Evolutionary conservation across 495 filamentous ascomycete genomes (phyloP), one percentile per base, ranked within the genome.

Genomic region (Annulohypoxylon moriforme): DNA sequence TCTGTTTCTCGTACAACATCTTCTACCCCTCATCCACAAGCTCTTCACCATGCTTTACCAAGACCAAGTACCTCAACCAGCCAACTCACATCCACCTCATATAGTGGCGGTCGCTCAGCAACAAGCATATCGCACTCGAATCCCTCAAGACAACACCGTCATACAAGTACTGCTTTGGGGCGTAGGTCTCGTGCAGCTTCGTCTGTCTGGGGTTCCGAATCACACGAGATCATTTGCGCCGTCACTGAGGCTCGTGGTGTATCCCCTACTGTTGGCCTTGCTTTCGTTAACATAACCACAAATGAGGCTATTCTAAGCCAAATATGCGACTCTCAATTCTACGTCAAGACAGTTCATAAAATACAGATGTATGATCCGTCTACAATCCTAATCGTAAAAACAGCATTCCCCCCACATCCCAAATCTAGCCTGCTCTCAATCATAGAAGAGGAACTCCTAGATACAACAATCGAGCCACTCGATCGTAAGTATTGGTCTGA

Each of bases 401-500:
- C 90, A 13, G 87, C 89, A n/a, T 86, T 87, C 27, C 76, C 81
- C 13, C 81, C 85, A 47, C 88, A 89, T 47, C 78, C 83, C 10
- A 89, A 88, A 67, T 94, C 93, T 11, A 97, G 92, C 71, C 85
- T 97, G n/a, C 86, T 88, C 58, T 87, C 87, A 4, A 88, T 94
- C 55, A 85, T 97, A 34, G 87, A 94, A 68, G 85, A 90, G 55
- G 91, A 92, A 70, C 79, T 96, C 18, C 81, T 86, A 10, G 83
- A 82, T 9, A 81, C 83, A 34, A 77, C 76, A 16, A 84, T 94
- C 29, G 89, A 86, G 0, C 82, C 88, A 7, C 76, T 94, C n/a
- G 92, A 96, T 67, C 90, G 96, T 50, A 90, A 89, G 55, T 92
- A 92, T 78, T 99, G 93, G 90, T 94, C 92, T n/a, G 94, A 98